Evolutionary conservation across 2,329 filamentous ascomycete species (phyloP), one percentile per base, ranked within the genome.

Genomic region (Leptographium galeiforme): DNA sequence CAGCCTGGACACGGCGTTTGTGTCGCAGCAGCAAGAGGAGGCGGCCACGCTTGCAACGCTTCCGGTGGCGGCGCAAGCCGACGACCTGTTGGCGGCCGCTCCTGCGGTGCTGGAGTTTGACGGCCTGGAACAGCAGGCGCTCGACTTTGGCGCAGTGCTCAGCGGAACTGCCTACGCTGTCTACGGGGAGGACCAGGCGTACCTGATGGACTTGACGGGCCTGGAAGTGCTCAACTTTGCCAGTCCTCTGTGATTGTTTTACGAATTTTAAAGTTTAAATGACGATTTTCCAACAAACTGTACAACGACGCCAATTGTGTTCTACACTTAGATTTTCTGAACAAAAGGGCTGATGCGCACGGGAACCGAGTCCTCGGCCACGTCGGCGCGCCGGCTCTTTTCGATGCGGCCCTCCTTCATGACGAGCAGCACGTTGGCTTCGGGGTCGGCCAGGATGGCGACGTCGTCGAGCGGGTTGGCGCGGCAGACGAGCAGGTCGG

Each of bases 381-480:
- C 30, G 8, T 39, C 47, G 12, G n/a, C 55, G 58, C n/a, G 34
- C 4, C 60, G 55, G 41, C 61, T 63, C 48, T 61, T 61, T 36
- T 61, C 64, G 16, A 79, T 67, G 14, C 72, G 65, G 0, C 76
- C 75, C 34, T 75, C 74, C 56, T 78, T 78, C 54, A 79, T 68
- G 6, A 78, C 72, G 4, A 66, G 70, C 30, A 74, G 53, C 8
- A 78, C 56, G 56, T 72, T 63, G 56, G 67, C 64, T 30, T 76
- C 70, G 2, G 70, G 69, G 34, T 65, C 58, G 57, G 74, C 74
- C 13, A 79, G 62, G 10, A 79, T 63, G 2, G 66, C 67, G 16
- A 79, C 69, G 60, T 79, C 70, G 19, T 77, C 70, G 53, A 80
- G 62, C 2, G 76, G 77, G 58, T 78, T 78, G 30, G 60, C 59